Evolutionary conservation across 805 yeast genomes (phyloP).

Genomic region (Nakazawaea siamensis): DNA sequence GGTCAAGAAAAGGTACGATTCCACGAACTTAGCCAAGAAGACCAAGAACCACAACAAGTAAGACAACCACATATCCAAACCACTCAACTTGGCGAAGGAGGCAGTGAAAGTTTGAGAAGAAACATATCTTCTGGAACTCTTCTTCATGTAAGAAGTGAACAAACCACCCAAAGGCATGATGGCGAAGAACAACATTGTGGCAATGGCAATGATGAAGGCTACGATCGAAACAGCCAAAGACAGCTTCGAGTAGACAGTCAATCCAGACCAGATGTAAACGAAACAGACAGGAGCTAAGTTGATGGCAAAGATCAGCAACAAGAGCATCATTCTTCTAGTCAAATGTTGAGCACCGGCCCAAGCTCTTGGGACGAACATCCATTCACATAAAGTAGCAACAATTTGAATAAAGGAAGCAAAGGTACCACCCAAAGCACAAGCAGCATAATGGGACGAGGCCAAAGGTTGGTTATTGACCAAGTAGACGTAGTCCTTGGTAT

Average conservation of each 20-base stretch:
- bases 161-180: conserved; percentile 96
- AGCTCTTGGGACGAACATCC: conserved; percentile 93
- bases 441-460: conserved; percentile 87
- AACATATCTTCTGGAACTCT: conserved; percentile 77
- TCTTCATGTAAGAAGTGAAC: conserved; percentile 87
- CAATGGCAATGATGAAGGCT: conserved; percentile 81
- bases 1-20: conserved; percentile 89
- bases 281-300: conserved; percentile 85
- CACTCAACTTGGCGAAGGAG: conserved; percentile 68
- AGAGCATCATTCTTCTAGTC: conserved; percentile 75
- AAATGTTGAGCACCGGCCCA: conserved; percentile 99
- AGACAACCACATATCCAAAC: conserved; percentile 94
- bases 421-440: conserved; percentile 87
- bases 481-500: conserved; percentile 82
- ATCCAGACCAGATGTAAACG: conserved; percentile 73
- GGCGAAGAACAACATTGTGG: conserved; percentile 78
- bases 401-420: conserved; percentile 79
- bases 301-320: conserved; percentile 53
- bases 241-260: conserved; percentile 55
- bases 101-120: conserved; percentile 97
- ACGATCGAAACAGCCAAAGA: conserved; percentile 79
- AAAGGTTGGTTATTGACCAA: conserved; percentile 79
- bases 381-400: conserved; percentile 82
- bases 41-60: conserved; percentile 85
- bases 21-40: conserved; percentile 80